phyloP scores from a whole-genome alignment of 257 asterid genomes.

The Handroanthus guayacan region DNA sequence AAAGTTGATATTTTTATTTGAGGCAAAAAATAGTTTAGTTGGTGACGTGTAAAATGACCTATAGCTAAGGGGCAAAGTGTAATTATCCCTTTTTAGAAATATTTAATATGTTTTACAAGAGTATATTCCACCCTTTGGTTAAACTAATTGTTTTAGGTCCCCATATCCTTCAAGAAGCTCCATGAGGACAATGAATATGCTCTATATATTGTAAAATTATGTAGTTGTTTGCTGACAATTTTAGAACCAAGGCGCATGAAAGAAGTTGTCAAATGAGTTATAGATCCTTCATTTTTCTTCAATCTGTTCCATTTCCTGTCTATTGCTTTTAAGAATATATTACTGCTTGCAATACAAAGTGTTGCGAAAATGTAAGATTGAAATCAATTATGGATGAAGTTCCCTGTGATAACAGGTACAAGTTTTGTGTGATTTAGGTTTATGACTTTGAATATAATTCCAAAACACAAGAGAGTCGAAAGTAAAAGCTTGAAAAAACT shows the following conservation, averaged over 20 bases:
- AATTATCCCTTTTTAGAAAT: background rate
- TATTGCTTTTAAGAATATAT: constrained; percentile 11
- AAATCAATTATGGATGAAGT: constrained; percentile 20
- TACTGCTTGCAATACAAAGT: constrained; percentile 17
- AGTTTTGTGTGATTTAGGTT: constrained; percentile 52
- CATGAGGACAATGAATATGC: constrained; percentile 94
- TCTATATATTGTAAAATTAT: constrained; percentile 81
- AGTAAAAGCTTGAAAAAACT: constrained; percentile 81
- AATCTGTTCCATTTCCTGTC: constrained; percentile 19
- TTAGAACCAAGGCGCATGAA: constrained; percentile 83
- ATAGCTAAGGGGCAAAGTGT: too few relatives aligned
- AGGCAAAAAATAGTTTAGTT: too few relatives aligned
- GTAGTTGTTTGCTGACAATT: constrained; percentile 96
- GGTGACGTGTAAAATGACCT: too few relatives aligned
- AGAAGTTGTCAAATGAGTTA: constrained; percentile 79
- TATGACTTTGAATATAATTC: constrained; percentile 84
- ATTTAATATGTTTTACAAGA: constrained; percentile 16
- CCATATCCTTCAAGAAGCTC: constrained; percentile 95
- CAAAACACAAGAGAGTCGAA: constrained; percentile 75
- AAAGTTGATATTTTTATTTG: too few relatives aligned
- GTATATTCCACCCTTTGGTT: constrained; percentile 43
- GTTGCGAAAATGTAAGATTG: background rate
- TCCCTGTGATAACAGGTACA: constrained; percentile 33
- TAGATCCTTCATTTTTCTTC: constrained; percentile 23
- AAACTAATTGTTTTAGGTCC: constrained; percentile 71